These are phyloP conservation scores for Spatholobus suberectus DNA, from an alignment of 306 rosid genomes.

Conservation along the genomic window DNA sequence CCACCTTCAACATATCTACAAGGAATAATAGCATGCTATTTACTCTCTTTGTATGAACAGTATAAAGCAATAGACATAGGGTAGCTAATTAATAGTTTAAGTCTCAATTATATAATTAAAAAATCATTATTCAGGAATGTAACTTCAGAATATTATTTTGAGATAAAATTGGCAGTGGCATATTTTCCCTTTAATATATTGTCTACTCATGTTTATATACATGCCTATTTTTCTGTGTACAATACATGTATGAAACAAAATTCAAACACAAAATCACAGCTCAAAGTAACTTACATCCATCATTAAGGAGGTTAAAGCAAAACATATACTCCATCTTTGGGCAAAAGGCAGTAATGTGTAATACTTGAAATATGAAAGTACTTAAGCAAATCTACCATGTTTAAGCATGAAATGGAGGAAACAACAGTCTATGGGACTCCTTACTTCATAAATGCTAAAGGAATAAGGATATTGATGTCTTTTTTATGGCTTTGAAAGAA, in stretches of 20 bases:
- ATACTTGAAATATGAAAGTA: no score
- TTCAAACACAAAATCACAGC: not conserved
- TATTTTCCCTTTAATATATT: not conserved
- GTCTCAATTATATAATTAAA: constrained; percentile 24
- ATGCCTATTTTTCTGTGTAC: not conserved
- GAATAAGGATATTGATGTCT: no score
- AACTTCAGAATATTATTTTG: constrained; percentile 14
- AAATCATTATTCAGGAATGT: constrained; percentile 17
- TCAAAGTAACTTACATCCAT: constrained; percentile 1
- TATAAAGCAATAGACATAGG: constrained; percentile 9
- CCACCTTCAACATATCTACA: constrained; percentile 96
- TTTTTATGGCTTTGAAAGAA: no score
- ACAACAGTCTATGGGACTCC: no score
- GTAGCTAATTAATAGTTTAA: constrained; percentile 8
- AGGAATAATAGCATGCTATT: constrained; percentile 33
- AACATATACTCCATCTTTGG: not conserved
- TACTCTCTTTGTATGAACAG: constrained; percentile 19
- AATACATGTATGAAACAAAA: not conserved
- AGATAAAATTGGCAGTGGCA: not conserved
- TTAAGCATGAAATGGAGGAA: no score
- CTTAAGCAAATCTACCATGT: no score
- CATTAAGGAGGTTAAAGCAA: not conserved
- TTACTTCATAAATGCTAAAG: no score
- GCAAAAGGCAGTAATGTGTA: no score
- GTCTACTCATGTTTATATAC: not conserved